These are phyloP conservation scores for Mycena latifolia DNA, from an alignment of 768 basidiomycete genomes.

Conservation along the genomic window DNA sequence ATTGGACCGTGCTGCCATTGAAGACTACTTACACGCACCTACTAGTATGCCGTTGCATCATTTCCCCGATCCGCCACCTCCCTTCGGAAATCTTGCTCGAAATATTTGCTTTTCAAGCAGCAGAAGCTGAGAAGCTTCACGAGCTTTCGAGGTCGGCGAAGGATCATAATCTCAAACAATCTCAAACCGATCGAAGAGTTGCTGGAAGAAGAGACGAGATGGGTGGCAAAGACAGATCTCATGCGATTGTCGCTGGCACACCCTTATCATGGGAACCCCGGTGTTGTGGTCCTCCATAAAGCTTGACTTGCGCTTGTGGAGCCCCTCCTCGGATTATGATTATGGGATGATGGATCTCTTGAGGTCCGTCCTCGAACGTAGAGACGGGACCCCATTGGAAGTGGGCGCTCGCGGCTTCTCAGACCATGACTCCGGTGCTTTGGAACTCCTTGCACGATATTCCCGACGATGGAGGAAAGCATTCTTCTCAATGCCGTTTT, in stretches of 20 bases:
- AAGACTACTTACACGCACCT: too few species aligned
- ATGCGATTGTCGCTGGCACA: slow-evolving; percentile 7
- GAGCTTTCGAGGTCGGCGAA: too few species aligned
- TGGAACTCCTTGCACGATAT: background rate
- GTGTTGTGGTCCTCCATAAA: slow-evolving; percentile 5
- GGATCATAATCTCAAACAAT: too few species aligned
- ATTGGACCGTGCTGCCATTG: too few species aligned
- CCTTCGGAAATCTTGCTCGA: too few species aligned
- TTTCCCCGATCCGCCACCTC: too few species aligned
- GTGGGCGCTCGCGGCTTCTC: background rate
- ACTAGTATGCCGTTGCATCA: too few species aligned
- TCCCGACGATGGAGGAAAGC: slow-evolving; percentile 16
- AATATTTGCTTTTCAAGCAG: too few species aligned
- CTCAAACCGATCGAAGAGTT: too few species aligned
- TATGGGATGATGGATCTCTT: background rate
- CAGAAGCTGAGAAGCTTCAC: too few species aligned
- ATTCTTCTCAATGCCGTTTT: background rate
- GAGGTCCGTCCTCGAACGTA: slow-evolving; percentile 2
- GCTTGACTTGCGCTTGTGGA: background rate
- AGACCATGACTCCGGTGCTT: background rate
- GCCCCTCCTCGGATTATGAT: background rate
- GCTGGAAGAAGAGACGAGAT: too few species aligned
- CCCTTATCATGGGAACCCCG: slow-evolving; percentile 7
- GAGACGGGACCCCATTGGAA: background rate
- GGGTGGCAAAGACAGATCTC: too few species aligned